phyloP scores from a whole-genome alignment of 2,329 filamentous ascomycete species.

The Aspergillus fumigatiaffinis region DNA sequence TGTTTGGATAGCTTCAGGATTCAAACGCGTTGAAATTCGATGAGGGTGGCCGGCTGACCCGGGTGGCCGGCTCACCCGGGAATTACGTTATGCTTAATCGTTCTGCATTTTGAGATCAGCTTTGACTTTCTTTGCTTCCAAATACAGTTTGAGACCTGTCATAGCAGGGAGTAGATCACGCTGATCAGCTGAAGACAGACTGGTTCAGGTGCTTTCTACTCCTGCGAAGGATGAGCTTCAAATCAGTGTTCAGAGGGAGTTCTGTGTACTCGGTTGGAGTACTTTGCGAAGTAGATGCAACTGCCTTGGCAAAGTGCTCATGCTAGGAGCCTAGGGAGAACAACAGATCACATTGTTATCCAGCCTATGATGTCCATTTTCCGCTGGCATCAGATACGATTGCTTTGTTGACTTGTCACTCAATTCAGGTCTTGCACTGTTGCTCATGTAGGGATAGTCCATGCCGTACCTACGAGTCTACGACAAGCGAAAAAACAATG shows the following conservation, averaged over 20 bases:
- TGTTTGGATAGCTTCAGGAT: too few relatives aligned
- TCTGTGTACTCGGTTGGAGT: too few relatives aligned
- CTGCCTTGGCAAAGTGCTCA: not conserved
- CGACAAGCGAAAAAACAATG: not conserved
- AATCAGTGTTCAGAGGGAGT: too few relatives aligned
- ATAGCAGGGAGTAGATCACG: not conserved
- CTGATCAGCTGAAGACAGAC: not conserved
- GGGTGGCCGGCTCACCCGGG: too few relatives aligned
- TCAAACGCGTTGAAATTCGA: too few relatives aligned
- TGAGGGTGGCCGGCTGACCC: too few relatives aligned
- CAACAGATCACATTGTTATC: not conserved
- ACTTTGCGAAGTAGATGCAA: not conserved
- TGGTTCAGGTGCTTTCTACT: not conserved
- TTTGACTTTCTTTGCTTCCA: not conserved
- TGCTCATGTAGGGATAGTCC: not conserved
- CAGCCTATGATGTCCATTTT: not conserved
- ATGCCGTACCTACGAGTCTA: not conserved
- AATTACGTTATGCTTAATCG: constrained; percentile 5
- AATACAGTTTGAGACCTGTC: not conserved
- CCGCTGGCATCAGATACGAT: not conserved
- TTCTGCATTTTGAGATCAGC: not conserved
- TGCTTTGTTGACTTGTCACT: not conserved
- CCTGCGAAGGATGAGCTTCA: not conserved
- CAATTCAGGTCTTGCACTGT: not conserved
- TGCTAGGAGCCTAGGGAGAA: not conserved